Evolutionary conservation across 2,329 filamentous ascomycete species (phyloP).

Genomic region (Curvularia hawaiiensis): DNA sequence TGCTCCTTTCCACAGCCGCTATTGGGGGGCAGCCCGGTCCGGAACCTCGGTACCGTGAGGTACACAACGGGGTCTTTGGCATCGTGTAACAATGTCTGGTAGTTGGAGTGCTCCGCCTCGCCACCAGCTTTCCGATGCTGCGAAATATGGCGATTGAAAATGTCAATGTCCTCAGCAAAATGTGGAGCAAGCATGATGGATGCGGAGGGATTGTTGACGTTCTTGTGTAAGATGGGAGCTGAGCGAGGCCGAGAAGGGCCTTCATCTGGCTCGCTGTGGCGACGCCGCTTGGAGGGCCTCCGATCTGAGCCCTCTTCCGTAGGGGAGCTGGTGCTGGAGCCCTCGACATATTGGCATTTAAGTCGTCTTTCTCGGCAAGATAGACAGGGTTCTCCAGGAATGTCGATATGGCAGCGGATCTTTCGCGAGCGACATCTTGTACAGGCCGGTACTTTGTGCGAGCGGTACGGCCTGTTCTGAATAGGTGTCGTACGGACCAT

Average conservation of each 20-base stretch:
- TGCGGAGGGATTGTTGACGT: conserved; percentile 41
- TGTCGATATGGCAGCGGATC: conserved; percentile 49
- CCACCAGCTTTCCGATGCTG: conserved; percentile 34
- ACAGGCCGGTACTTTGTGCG: conserved; percentile 51
- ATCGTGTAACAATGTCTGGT: conserved; percentile 57
- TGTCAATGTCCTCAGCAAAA: conserved; percentile 50
- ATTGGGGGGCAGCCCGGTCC: conserved; percentile 51
- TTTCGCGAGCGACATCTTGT: conserved; percentile 49
- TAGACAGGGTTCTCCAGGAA: conserved; percentile 47
- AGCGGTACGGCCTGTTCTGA: conserved; percentile 49
- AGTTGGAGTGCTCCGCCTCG: conserved; percentile 47
- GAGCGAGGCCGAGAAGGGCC: conserved; percentile 29
- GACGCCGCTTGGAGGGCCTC: conserved; percentile 34
- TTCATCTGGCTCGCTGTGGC: conserved; percentile 35
- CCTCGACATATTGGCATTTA: conserved; percentile 46
- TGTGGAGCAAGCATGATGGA: conserved; percentile 49
- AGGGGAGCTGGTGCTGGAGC: conserved; percentile 27
- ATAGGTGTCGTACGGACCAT: conserved; percentile 42
- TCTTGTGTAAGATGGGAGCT: conserved; percentile 36
- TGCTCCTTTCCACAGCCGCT: conserved; percentile 46
- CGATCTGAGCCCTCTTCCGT: conserved; percentile 31
- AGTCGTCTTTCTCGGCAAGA: conserved; percentile 47
- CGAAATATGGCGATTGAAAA: conserved; percentile 48
- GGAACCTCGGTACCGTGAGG: conserved; percentile 55
- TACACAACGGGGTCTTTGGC: conserved; percentile 49